Evolutionary conservation across 805 yeast species (phyloP).

Genomic region (Wickerhamomyces queroliae): DNA sequence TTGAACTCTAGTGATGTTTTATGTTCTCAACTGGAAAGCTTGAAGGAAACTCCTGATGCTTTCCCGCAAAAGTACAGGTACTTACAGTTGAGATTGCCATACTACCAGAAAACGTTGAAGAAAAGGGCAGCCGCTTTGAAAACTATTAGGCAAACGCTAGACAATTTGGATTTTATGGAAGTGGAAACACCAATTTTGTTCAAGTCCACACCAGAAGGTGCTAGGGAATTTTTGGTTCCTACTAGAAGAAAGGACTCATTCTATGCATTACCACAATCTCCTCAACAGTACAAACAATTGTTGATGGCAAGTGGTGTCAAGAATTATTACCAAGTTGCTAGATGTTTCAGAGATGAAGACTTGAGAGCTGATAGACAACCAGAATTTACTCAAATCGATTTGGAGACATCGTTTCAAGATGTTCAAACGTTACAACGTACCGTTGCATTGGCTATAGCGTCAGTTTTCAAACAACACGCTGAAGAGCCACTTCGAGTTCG

Average conservation of each 20-base stretch:
- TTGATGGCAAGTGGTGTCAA: conserved; percentile 91
- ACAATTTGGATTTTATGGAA: conserved; percentile 54
- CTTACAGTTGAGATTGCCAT: conserved; percentile 64
- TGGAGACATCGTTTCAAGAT: conserved; percentile 83
- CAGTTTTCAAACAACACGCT: too few species aligned
- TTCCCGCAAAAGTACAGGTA: conserved; percentile 81
- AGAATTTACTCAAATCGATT: conserved; percentile 94
- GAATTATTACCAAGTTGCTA: conserved; percentile 84
- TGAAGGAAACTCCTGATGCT: conserved; percentile 46
- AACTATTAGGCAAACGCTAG: conserved; percentile 37
- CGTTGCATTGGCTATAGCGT: too few species aligned
- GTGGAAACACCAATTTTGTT: conserved; percentile 90
- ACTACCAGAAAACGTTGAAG: conserved; percentile 49
- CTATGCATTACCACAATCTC: conserved; percentile 95
- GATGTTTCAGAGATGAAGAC: conserved; percentile 95
- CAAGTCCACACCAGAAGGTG: conserved; percentile 98
- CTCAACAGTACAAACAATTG: conserved; percentile 94
- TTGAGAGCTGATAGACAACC: conserved; percentile 94
- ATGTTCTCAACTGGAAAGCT: conserved; percentile 63
- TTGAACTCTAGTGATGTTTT: conserved; percentile 59
- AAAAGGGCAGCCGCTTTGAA: conserved; percentile 51
- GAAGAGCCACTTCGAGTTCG: too few species aligned
- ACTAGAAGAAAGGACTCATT: conserved; percentile 58
- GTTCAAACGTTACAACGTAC: too few species aligned
- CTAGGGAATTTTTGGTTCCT: conserved; percentile 92